A percentile compares a stretch with the other conserved stretches of the same genome.
These are phyloP conservation scores for Casuarina cunninghamiana DNA, from an alignment of 306 rosid species.

Conservation along the genomic window DNA sequence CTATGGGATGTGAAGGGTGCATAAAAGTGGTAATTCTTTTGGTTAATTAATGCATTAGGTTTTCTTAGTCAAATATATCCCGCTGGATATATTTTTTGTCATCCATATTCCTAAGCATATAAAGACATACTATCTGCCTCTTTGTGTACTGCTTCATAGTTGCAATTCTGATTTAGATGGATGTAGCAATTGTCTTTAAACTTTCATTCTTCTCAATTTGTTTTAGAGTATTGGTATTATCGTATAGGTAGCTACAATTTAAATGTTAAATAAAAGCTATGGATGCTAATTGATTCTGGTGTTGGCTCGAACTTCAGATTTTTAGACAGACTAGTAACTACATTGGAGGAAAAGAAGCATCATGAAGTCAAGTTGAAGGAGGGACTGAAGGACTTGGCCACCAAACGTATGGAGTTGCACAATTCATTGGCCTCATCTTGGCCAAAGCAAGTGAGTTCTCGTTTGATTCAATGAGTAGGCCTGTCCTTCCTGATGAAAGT, in stretches of 20 bases:
- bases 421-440: slow-evolving; percentile 83
- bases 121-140: neutral
- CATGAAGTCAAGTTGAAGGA: slow-evolving; percentile 87
- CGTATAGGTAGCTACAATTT: neutral
- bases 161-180: neutral
- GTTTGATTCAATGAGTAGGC: neutral
- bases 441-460: slow-evolving; percentile 80
- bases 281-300: slow-evolving; percentile 13
- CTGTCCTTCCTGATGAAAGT: neutral
- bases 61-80: neutral
- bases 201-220: neutral
- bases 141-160: neutral
- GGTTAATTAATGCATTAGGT: neutral
- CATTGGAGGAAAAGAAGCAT: slow-evolving; percentile 87
- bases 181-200: neutral
- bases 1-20: neutral
- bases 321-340: slow-evolving; percentile 74
- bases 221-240: neutral
- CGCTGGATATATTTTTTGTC: neutral
- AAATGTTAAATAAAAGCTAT: neutral
- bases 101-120: neutral
- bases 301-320: slow-evolving; percentile 61
- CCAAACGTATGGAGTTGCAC: slow-evolving; percentile 86
- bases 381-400: slow-evolving; percentile 75
- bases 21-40: neutral